phyloP scores from a whole-genome alignment of 805 yeast species.

The Pichia cabralensis region DNA sequence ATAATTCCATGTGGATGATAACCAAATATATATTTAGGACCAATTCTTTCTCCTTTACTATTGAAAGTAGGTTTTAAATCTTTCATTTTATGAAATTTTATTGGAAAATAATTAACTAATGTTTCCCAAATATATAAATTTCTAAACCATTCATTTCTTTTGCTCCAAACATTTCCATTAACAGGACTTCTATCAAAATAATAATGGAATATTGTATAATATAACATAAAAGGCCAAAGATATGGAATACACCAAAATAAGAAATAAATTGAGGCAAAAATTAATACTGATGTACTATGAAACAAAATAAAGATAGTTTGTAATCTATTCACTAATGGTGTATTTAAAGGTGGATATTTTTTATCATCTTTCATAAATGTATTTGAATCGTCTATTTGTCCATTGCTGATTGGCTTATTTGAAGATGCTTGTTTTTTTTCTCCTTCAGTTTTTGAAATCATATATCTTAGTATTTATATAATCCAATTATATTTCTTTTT shows the following conservation, averaged over 20 bases:
- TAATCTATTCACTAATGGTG: constrained; percentile 30
- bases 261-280: constrained; percentile 43
- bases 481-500: too few relatives aligned
- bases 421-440: too few relatives aligned
- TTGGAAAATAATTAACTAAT: constrained; percentile 75
- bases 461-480: too few relatives aligned
- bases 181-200: constrained; percentile 60
- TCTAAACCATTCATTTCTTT: constrained; percentile 51
- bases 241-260: constrained; percentile 39
- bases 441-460: too few relatives aligned
- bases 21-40: constrained; percentile 80
- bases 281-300: constrained; percentile 65
- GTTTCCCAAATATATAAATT: constrained; percentile 55
- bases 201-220: constrained; percentile 55
- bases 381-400: too few relatives aligned
- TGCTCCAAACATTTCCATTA: constrained; percentile 55
- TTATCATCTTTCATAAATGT: too few relatives aligned
- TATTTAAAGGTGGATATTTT: neutral
- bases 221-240: constrained; percentile 53
- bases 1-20: constrained; percentile 96
- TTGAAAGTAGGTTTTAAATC: constrained; percentile 61
- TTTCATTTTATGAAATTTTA: constrained; percentile 53
- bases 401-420: too few relatives aligned
- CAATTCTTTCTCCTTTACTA: constrained; percentile 29
- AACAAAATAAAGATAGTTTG: constrained; percentile 63